Base-by-base conservation (phyloP, 352 stramenopile species). In the Pythium brachiatum region DNA sequence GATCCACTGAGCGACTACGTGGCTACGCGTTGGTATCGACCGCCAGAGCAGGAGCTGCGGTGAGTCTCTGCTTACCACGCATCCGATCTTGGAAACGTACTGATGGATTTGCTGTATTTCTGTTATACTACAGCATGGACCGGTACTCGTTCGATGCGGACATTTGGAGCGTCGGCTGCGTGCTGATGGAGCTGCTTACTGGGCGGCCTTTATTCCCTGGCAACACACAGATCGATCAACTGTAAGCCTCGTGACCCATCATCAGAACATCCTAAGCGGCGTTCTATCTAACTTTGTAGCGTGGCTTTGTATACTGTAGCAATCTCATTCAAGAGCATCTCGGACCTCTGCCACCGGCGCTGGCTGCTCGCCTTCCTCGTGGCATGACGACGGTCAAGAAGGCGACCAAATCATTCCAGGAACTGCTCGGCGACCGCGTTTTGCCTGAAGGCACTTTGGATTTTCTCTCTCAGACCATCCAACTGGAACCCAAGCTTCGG, bases 131-230 rank as follows among this genome's bases (percentile, higher is more conserved):
- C 39, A 93, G 84, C 20, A 71, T 88, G 16, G 83, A 88, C 61
- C 81, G 81, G 23, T 94, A 92, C 69, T 89, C 81, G 18, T 94
- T 91, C 53, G 78, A 90, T 59, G 83, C 85, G 8, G 85, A 94
- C 44, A 82, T 94, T 39, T 94, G 85, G 85, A 89, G 85, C 47
- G 77, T 92, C 2, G 83, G 85, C 2, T 94, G 85, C 46, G 78
- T 94, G 12, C 67, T 92, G 7, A 76, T 88, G 57, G 85, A 94
- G 31, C 66, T 94, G 21, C 68, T 94, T 15, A 90, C 80, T 15
- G 85, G 85, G n/a, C 73, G 78, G 4, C 85, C 85, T 3, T 70
- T 94, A 11, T 94, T 94, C 38, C 81, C 81, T 0, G 85, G 85
- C 18, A 88, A 74, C 57, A 89, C 81, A 3, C 85, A 94, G 62